phyloP scores from a whole-genome alignment of 805 yeast species.

The Alloascoidea hylecoeti region DNA sequence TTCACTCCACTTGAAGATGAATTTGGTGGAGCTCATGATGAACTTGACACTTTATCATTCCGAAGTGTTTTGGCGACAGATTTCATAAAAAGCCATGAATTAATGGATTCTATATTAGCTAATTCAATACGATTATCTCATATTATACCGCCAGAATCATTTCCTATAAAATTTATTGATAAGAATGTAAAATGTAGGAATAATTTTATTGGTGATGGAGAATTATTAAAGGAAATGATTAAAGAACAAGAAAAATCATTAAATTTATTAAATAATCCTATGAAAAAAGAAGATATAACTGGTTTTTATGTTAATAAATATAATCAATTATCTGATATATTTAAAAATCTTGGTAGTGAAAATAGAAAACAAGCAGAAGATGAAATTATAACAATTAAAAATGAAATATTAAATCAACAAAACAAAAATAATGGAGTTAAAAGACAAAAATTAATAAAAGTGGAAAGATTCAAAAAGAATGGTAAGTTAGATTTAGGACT shows the following conservation, averaged over 20 bases:
- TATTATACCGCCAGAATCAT: not conserved
- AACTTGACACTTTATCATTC: not conserved
- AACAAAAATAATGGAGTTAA: too few relatives aligned
- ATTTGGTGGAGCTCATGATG: slow-evolving; percentile 1
- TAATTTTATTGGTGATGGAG: not conserved
- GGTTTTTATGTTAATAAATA: not conserved
- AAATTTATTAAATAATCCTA: not conserved
- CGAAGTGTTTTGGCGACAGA: not conserved
- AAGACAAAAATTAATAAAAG: too few relatives aligned
- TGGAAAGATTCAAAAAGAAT: not conserved
- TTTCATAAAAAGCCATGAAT: not conserved
- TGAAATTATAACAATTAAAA: not conserved
- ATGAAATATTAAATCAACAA: not conserved
- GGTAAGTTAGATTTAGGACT: not conserved
- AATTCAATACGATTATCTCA: not conserved
- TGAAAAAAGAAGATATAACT: not conserved
- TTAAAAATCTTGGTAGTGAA: not conserved
- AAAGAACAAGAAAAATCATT: not conserved
- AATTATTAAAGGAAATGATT: not conserved
- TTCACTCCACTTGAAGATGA: not conserved
- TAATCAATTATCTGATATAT: not conserved
- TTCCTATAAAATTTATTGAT: not conserved
- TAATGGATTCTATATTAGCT: not conserved
- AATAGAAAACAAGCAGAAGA: not conserved
- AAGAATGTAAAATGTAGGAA: not conserved